phyloP scores from a whole-genome alignment of 176 grass and related monocot genomes.

The Paspalum notatum region DNA sequence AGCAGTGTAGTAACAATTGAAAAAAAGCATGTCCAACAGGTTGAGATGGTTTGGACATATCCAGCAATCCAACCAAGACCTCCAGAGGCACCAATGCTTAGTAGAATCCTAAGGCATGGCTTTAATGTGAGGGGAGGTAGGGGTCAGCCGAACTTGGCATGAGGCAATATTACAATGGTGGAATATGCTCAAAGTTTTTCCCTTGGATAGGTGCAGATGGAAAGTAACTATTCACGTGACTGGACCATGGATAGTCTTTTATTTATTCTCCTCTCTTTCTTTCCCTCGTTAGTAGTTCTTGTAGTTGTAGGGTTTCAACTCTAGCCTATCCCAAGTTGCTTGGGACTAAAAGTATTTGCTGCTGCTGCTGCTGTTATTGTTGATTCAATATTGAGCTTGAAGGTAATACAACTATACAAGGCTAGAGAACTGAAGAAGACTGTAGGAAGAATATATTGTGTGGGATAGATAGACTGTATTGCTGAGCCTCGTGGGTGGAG shows the following conservation, averaged over 20 bases:
- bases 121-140: too few species aligned
- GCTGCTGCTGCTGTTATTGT: background rate
- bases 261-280: background rate
- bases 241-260: background rate
- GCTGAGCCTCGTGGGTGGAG: too few species aligned
- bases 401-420: slow-evolving; percentile 7
- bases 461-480: too few species aligned
- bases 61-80: too few species aligned
- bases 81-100: too few species aligned
- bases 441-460: too few species aligned
- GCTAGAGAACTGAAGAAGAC: slow-evolving; percentile 1
- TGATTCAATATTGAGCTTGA: background rate
- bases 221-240: background rate
- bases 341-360: background rate
- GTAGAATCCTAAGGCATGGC: too few species aligned
- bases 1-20: too few species aligned
- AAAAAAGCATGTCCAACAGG: too few species aligned
- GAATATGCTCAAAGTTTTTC: background rate
- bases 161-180: too few species aligned
- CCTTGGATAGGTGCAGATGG: background rate
- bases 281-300: background rate
- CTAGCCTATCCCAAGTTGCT: background rate
- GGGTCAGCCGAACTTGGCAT: too few species aligned
- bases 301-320: background rate
- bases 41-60: too few species aligned